Percentiles rank a stretch among this genome's conserved stretches.
phyloP scores from a whole-genome alignment of 495 filamentous ascomycete genomes.

The Geoglossum glabrum region DNA sequence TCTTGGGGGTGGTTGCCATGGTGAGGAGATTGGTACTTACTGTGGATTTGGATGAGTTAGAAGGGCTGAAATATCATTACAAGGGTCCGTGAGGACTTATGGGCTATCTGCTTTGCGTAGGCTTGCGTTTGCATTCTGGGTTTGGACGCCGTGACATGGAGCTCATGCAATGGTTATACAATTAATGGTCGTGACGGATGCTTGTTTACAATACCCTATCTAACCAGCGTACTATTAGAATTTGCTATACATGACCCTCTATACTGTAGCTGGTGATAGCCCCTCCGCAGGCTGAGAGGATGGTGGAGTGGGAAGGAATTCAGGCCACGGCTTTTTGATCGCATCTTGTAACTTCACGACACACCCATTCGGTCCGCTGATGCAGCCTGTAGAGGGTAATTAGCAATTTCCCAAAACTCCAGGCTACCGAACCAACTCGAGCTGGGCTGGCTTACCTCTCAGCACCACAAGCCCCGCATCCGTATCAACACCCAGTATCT shows the following conservation, averaged over 20 bases:
- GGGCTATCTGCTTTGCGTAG: background rate
- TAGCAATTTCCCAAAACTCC: background rate
- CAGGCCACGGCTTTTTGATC: conserved; percentile 73
- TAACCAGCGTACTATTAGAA: background rate
- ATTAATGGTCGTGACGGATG: background rate
- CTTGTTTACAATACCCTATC: background rate
- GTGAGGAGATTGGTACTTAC: background rate
- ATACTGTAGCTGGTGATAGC: background rate
- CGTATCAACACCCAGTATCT: conserved; percentile 68
- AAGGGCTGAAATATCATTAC: conserved; percentile 32
- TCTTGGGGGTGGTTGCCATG: background rate
- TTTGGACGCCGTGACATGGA: background rate
- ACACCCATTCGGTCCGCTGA: conserved; percentile 70
- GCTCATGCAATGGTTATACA: background rate
- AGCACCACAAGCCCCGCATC: conserved; percentile 75
- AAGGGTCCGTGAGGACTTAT: conserved; percentile 32
- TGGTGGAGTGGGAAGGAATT: conserved; percentile 7
- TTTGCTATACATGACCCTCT: background rate
- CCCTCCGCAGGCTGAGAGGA: background rate
- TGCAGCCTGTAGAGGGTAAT: conserved; percentile 31
- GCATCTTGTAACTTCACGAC: conserved; percentile 76
- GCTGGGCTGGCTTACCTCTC: conserved; percentile 34
- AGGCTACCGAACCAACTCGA: background rate
- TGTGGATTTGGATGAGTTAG: conserved; percentile 35
- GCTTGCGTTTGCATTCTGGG: background rate